Evolutionary conservation across 495 filamentous ascomycete genomes (phyloP), one percentile per base, ranked within the genome.

Genomic region (Hypoxylon fragiforme): DNA sequence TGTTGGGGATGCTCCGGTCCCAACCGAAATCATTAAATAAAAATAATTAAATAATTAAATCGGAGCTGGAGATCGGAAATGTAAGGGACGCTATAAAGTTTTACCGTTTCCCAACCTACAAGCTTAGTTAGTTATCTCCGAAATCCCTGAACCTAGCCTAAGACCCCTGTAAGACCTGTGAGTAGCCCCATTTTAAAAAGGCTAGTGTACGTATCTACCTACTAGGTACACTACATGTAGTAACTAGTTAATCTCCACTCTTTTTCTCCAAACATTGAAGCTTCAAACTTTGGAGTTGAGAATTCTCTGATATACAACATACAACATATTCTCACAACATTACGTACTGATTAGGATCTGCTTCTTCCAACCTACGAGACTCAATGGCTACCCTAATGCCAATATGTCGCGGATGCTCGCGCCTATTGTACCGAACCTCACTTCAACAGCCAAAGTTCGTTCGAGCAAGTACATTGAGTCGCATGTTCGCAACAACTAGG

Each of bases 401-500:
- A 26, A 36, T 41, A 44, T 62, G 46, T 14, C 46, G 58, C 19
- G 43, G 43, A 5, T 62, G 58, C 35, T 14, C 47, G 14, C 58
- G 43, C 18, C 30, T 42, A 44, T 36, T 49, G 7, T 36, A 39
- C 12, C 58, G 22, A 14, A 50, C 14, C 22, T 42, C 40, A 6
- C 34, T 24, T 8, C 58, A 19, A 19, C n/a, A n/a, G n/a, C 41
- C 43, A 26, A 39, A 42, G 78, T 73, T 19, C 22, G 21, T 18
- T 38, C 45, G 18, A 30, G 36, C 35, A 48, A 22, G 32, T 14
- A 14, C n/a, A n/a, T n/a, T n/a, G n/a, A n/a, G 37, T 65, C 67
- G 37, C 80, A 65, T 64, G 60, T 63, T 43, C 73, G 65, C 43
- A 73, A 67, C 50, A 75, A 67, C 41, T 67, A 40, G 13, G 11